phyloP scores from a whole-genome alignment of 495 filamentous ascomycete genomes.

The Penicillium ucsense region DNA sequence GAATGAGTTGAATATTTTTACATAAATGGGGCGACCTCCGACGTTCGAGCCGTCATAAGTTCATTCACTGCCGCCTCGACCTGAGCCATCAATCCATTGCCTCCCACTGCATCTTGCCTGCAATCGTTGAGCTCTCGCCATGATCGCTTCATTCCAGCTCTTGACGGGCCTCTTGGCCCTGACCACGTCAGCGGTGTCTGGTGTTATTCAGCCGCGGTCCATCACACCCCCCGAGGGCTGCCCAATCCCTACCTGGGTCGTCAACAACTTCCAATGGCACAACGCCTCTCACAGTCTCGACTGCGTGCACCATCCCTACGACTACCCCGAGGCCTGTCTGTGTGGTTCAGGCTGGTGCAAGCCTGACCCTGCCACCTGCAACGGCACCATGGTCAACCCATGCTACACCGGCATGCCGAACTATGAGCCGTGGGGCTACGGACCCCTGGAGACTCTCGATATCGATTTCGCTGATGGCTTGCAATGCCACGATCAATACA shows the following conservation, averaged over 20 bases:
- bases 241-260: conserved; percentile 24
- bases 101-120: no score
- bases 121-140: no score
- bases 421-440: conserved; percentile 29
- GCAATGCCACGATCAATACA: conserved; percentile 25
- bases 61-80: no score
- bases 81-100: no score
- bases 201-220: conserved; percentile 6
- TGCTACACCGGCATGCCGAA: conserved; percentile 31
- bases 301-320: conserved; percentile 26
- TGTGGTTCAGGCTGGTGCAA: conserved; percentile 20
- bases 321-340: conserved; percentile 20
- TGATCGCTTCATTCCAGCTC: background rate
- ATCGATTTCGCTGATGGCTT: conserved; percentile 26
- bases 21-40: no score
- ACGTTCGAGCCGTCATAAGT: no score
- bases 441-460: conserved; percentile 21
- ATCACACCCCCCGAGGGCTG: conserved; percentile 24
- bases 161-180: conserved; percentile 6
- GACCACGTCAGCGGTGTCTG: background rate
- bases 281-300: conserved; percentile 28
- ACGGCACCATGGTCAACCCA: conserved; percentile 18
- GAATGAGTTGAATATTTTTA: background rate
- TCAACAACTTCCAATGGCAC: conserved; percentile 23
- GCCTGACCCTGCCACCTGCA: conserved; percentile 21